phyloP scores from a whole-genome alignment of 257 asterid genomes.

The Jasminum sambac region DNA sequence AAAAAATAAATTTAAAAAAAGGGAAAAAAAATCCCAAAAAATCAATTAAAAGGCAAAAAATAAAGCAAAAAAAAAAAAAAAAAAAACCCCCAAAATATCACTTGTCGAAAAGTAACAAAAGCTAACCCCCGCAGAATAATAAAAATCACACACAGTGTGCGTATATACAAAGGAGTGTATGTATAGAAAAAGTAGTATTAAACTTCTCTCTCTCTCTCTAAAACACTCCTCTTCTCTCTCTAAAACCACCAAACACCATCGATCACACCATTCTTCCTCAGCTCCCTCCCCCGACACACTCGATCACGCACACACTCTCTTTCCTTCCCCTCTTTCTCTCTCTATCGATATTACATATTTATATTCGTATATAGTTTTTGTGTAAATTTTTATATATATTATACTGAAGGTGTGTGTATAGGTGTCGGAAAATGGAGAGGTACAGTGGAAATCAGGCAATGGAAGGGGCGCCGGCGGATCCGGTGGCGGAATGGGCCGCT shows the following conservation, averaged over 20 bases:
- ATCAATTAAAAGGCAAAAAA: background rate
- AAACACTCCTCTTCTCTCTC: background rate
- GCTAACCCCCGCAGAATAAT: background rate
- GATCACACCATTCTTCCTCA: conserved; percentile 5
- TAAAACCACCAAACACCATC: background rate
- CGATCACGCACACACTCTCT: background rate
- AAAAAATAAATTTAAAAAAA: background rate
- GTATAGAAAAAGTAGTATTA: background rate
- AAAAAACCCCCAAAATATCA: background rate
- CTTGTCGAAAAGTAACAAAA: background rate
- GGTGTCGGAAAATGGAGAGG: conserved; percentile 45
- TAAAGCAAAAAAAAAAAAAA: background rate
- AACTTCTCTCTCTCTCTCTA: conserved; percentile 1
- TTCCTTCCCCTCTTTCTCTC: background rate
- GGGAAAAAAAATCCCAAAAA: background rate
- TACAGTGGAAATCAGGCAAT: conserved; percentile 52
- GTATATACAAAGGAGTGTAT: background rate
- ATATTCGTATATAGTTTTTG: background rate
- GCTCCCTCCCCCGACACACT: conserved; percentile 5
- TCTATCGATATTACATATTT: background rate
- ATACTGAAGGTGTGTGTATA: background rate
- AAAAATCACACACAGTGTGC: background rate
- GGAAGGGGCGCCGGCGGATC: conserved; percentile 63
- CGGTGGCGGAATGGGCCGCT: conserved; percentile 72
- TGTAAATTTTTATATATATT: background rate